phyloP scores from a whole-genome alignment of 129 eudicot genomes.

The Centella asiatica region DNA sequence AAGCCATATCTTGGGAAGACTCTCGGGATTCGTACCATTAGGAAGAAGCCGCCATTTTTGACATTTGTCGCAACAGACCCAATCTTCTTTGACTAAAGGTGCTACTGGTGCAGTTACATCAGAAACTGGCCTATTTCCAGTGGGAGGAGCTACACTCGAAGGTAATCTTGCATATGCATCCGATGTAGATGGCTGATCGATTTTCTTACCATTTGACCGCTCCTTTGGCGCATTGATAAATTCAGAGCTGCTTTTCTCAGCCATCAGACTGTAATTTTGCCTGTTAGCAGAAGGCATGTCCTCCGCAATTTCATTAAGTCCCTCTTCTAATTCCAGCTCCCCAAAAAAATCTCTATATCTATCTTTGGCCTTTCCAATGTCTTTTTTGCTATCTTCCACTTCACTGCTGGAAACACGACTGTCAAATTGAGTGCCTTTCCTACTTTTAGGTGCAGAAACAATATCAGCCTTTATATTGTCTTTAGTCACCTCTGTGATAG shows the following conservation, averaged over 20 bases:
- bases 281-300: conserved; percentile 26
- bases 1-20: conserved; percentile 82
- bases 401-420: conserved; percentile 25
- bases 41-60: conserved; percentile 91
- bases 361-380: conserved; percentile 31
- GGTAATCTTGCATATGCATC: conserved; percentile 25
- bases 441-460: conserved; percentile 34
- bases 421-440: conserved; percentile 19
- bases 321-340: conserved; percentile 61
- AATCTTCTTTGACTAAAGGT: conserved; percentile 60
- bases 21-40: conserved; percentile 50
- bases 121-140: conserved; percentile 34
- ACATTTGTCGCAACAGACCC: conserved; percentile 93
- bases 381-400: conserved; percentile 32
- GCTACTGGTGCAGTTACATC: conserved; percentile 33
- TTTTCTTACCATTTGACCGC: conserved; percentile 25
- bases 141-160: conserved; percentile 21
- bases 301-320: conserved; percentile 37
- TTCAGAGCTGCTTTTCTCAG: conserved; percentile 24
- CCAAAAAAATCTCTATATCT: conserved; percentile 78
- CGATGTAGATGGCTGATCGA: conserved; percentile 29
- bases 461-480: conserved; percentile 30
- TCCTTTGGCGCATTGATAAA: conserved; percentile 22
- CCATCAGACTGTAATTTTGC: conserved; percentile 26
- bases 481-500: conserved; percentile 17